Percentiles rank a stretch among this genome's conserved stretches.
These are phyloP conservation scores for Asterionellopsis glacialis DNA, from an alignment of 108 stramenopile genomes.

Conservation along the genomic window DNA sequence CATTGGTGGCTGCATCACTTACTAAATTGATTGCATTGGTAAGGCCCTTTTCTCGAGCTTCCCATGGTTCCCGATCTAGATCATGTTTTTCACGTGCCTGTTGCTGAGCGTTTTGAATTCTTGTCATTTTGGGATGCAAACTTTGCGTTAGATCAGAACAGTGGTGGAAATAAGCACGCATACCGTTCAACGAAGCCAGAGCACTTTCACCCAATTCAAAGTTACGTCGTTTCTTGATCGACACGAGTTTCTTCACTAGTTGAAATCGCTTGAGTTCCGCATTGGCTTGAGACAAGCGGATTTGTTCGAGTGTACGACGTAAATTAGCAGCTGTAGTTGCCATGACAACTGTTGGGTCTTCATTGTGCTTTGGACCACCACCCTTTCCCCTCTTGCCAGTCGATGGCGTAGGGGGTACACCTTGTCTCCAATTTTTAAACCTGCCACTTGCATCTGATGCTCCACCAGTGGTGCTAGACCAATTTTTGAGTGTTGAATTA, in stretches of 20 bases:
- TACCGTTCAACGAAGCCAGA: conserved; percentile 68
- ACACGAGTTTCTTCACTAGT: conserved; percentile 65
- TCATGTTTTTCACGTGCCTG: conserved; percentile 46
- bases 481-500: conserved; percentile 13
- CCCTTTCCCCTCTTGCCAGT: background rate
- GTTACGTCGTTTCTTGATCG: conserved; percentile 79
- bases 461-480: conserved; percentile 6
- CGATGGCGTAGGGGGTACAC: background rate
- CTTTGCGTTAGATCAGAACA: conserved; percentile 67
- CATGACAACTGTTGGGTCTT: conserved; percentile 27
- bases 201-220: conserved; percentile 84
- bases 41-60: conserved; percentile 55
- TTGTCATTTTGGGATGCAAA: conserved; percentile 49
- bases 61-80: conserved; percentile 58
- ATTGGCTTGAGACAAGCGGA: conserved; percentile 71
- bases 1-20: conserved; percentile 36
- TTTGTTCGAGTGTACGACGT: conserved; percentile 66
- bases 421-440: conserved; percentile 3
- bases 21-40: conserved; percentile 49
- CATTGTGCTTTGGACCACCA: background rate
- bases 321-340: conserved; percentile 63
- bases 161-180: conserved; percentile 65
- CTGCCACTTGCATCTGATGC: background rate
- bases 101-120: conserved; percentile 62
- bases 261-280: conserved; percentile 85